These are phyloP conservation scores for Graphilbum ipis-grandicollis DNA, from an alignment of 2,329 filamentous ascomycete species.

Conservation along the genomic window DNA sequence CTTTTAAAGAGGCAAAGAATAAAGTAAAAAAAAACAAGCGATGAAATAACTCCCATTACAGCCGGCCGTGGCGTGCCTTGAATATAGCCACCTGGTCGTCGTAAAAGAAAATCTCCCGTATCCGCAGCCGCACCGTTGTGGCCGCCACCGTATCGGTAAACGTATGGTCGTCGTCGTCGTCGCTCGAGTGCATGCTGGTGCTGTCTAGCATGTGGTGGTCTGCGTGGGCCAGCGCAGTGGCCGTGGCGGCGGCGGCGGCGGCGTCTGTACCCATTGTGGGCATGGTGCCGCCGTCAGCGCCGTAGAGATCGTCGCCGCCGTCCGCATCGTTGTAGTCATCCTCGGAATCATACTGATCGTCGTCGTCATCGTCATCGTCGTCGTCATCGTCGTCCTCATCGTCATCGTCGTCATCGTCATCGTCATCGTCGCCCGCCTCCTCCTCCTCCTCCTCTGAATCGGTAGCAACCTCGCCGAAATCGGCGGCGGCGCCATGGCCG, in stretches of 20 bases:
- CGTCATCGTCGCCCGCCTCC: slow-evolving; percentile 25
- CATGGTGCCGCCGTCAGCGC: slow-evolving; percentile 10
- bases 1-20: too few species aligned
- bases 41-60: too few species aligned
- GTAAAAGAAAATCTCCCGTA: slow-evolving; percentile 69
- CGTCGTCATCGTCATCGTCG: slow-evolving; percentile 22
- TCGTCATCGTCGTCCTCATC: slow-evolving; percentile 23
- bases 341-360: slow-evolving; percentile 23
- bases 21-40: too few species aligned
- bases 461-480: too few species aligned
- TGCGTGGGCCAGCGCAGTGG: slow-evolving; percentile 16
- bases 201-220: slow-evolving; percentile 9
- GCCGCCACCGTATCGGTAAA: slow-evolving; percentile 23
- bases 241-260: too few species aligned
- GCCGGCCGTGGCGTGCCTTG: slow-evolving; percentile 48
- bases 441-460: too few species aligned
- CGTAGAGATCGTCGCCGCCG: slow-evolving; percentile 7
- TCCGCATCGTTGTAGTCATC: slow-evolving; percentile 13
- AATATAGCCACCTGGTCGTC: slow-evolving; percentile 73
- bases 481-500: slow-evolving; percentile 7
- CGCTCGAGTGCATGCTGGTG: slow-evolving; percentile 21
- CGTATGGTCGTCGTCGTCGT: slow-evolving; percentile 15
- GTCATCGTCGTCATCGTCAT: slow-evolving; percentile 29
- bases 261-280: too few species aligned
- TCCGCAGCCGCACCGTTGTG: slow-evolving; percentile 30